A percentile compares a stretch with the other conserved stretches of the same genome.
Evolutionary conservation across 2,329 filamentous ascomycete genomes (phyloP).

Genomic region (Verticillium albo-atrum): DNA sequence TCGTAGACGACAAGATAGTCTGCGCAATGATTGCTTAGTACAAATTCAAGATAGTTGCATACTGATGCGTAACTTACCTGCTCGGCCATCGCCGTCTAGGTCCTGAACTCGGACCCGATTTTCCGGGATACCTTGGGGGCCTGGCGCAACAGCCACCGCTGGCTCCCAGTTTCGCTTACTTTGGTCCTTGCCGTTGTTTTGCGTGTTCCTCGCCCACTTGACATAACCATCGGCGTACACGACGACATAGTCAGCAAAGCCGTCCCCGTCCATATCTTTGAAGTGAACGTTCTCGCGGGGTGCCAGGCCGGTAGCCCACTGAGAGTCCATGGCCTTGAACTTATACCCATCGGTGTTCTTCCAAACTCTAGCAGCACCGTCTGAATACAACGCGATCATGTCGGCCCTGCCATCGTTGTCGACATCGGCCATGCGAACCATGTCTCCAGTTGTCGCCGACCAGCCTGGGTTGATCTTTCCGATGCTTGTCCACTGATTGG

Average conservation of each 20-base stretch:
- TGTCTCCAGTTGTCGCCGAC: not conserved
- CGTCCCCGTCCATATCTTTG: conserved; percentile 8
- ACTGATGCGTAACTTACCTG: not conserved
- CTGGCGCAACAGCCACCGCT: not conserved
- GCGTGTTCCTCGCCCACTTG: conserved; percentile 4
- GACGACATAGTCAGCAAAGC: conserved; percentile 12
- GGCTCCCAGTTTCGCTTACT: conserved; percentile 7
- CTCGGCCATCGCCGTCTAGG: not conserved
- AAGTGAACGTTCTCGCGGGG: conserved; percentile 1
- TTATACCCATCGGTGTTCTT: conserved; percentile 5
- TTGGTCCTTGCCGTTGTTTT: conserved; percentile 6
- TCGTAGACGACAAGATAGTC: conserved; percentile 6
- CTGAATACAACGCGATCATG: conserved; percentile 1
- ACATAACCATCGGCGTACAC: conserved; percentile 1
- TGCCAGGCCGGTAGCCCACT: conserved; percentile 5
- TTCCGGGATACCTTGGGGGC: not conserved
- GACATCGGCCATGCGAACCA: not conserved
- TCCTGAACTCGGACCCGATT: not conserved
- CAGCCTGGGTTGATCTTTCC: not conserved
- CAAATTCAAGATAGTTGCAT: not conserved
- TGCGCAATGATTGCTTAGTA: not conserved
- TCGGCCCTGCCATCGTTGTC: not conserved
- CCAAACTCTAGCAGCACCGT: conserved; percentile 12
- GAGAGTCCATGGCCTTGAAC: conserved; percentile 5
- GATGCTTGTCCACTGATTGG: not conserved